A percentile compares a stretch with the other conserved stretches of the same genome.
Evolutionary conservation across 768 basidiomycete species (phyloP).

Genomic region (Amanita rimosa): DNA sequence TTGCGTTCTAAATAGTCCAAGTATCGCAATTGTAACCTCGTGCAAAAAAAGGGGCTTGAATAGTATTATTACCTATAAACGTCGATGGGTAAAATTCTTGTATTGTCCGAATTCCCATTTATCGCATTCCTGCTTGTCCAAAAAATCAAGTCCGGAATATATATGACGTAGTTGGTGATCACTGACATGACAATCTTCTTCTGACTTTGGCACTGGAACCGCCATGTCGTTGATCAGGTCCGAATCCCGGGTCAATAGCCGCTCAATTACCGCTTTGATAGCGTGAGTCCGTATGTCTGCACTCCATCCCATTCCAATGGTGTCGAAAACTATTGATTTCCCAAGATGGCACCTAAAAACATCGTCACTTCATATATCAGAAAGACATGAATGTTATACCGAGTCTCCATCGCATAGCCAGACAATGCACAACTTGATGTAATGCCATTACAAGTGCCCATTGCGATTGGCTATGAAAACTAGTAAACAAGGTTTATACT

Average conservation of each 20-base stretch:
- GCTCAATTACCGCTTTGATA: conserved; percentile 62
- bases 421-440: conserved; percentile 35
- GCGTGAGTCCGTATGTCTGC: conserved; percentile 65
- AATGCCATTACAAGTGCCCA: conserved; percentile 73
- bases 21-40: no score
- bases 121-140: conserved; percentile 47
- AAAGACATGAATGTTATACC: conserved; percentile 17
- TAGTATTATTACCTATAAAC: not conserved
- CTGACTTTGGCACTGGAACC: conserved; percentile 38
- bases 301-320: conserved; percentile 72
- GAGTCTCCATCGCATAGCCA: conserved; percentile 80
- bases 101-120: conserved; percentile 56
- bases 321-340: conserved; percentile 74
- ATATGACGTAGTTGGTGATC: not conserved
- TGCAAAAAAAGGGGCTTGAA: not conserved
- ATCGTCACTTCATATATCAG: not conserved
- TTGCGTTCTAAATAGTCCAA: no score
- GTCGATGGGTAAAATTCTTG: conserved; percentile 13
- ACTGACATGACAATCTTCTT: conserved; percentile 58
- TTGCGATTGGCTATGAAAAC: conserved; percentile 65
- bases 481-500: not conserved
- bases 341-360: conserved; percentile 72
- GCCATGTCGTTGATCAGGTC: conserved; percentile 20
- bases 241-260: conserved; percentile 24
- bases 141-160: conserved; percentile 5